Percentiles rank a stretch among this genome's conserved stretches.
phyloP scores from a whole-genome alignment of 164 flowering plant species.

The Vitis riparia region DNA sequence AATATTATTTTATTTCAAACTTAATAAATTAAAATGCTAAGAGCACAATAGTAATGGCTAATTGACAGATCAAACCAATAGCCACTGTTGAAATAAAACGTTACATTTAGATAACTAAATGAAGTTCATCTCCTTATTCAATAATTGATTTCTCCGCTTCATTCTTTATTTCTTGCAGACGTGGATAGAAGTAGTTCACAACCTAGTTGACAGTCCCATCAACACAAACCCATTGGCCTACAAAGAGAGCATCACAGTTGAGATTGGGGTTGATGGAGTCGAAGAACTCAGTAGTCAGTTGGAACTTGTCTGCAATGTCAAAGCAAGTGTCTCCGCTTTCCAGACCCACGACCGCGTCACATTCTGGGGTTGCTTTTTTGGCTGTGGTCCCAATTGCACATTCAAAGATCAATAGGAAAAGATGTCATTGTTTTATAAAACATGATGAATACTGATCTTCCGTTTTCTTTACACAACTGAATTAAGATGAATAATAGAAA shows the following conservation, averaged over 20 bases:
- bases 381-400: background rate
- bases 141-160: too few relatives aligned
- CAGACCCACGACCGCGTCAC: constrained; percentile 25
- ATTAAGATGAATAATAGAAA: too few relatives aligned
- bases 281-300: constrained; percentile 18
- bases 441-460: background rate
- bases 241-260: constrained; percentile 30
- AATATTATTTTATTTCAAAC: too few relatives aligned
- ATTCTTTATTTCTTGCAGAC: background rate
- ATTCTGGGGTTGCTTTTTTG: background rate
- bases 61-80: too few relatives aligned
- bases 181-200: too few relatives aligned
- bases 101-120: too few relatives aligned
- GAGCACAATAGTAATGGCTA: too few relatives aligned
- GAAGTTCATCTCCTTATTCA: too few relatives aligned
- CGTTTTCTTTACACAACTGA: background rate
- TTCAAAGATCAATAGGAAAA: too few relatives aligned
- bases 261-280: constrained; percentile 37
- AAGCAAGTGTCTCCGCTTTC: constrained; percentile 37
- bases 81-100: too few relatives aligned
- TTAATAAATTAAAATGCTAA: too few relatives aligned
- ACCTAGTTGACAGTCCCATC: background rate
- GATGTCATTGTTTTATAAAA: background rate
- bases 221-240: constrained; percentile 39
- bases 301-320: constrained; percentile 14